Conservation (phyloP, 2,329 filamentous ascomycete species). For the Colletotrichum aenigma region DNA sequence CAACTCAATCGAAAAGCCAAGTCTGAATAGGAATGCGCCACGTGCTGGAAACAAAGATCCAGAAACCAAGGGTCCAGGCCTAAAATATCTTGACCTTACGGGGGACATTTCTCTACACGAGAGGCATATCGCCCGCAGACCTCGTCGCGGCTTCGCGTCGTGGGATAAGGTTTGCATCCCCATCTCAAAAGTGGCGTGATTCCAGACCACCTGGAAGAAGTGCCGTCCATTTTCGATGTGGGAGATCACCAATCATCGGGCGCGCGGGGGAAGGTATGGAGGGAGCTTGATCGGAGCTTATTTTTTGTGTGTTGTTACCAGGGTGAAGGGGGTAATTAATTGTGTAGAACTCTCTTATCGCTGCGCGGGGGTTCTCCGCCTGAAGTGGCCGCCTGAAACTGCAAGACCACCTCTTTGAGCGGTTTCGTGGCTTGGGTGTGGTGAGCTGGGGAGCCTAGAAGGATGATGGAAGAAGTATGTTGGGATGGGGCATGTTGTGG, state of each 20-base stretch:
- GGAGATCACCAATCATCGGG: not conserved
- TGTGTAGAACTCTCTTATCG: not conserved
- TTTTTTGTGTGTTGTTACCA: not conserved
- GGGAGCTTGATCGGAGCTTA: not conserved
- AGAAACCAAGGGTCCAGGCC: not conserved
- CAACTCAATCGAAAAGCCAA: not conserved
- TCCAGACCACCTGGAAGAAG: not conserved
- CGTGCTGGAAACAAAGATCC: not conserved
- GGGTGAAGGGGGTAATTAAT: no score
- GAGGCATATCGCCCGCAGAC: not conserved
- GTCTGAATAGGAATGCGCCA: not conserved
- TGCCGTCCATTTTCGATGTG: not conserved
- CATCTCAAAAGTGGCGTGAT: not conserved
- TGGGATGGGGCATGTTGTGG: not conserved
- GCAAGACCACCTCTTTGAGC: not conserved
- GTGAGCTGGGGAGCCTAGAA: not conserved
- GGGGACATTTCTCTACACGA: not conserved
- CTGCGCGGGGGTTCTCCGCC: not conserved
- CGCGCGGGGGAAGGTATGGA: not conserved
- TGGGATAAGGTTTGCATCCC: not conserved
- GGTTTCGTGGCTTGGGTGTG: not conserved
- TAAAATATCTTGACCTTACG: not conserved
- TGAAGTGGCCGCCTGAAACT: not conserved
- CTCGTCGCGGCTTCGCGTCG: not conserved
- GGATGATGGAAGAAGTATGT: not conserved